Base-by-base conservation (phyloP, 2,329 filamentous ascomycete genomes). In the Blastomyces gilchristii region DNA sequence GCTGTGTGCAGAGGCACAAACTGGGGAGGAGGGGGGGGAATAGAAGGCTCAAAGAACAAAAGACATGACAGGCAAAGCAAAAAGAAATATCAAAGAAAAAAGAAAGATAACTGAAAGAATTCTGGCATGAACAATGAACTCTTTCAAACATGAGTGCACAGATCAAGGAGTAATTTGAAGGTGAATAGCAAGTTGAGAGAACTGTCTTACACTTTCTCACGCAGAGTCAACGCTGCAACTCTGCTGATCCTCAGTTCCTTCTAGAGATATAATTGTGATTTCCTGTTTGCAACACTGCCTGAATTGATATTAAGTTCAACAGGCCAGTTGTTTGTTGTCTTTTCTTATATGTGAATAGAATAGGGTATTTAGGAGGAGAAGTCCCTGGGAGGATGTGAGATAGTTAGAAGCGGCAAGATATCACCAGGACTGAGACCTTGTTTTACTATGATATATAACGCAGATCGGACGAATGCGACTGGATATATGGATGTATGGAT, bases 131-230 rank as follows among this genome's bases (percentile, higher is more conserved):
- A 59, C 57, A 59, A 47, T 47, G 41, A 59, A 59, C 8, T 49
- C 14, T 43, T 47, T 49, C 57, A 37, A 22, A 59, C 28, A 34
- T 59, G 41, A 34, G 25, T 2, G 39, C 39, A 34, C 25, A 47
- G 57, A 49, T 43, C 6, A 45, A 45, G 56, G 8, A 8, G 14
- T 31, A 28, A 53, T 34, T 31, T 53, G 16, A 34, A 25, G 12
- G 34, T 56, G 31, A 56, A 56, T 34, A 18, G 2, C 22, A 12
- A 41, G 3, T n/a, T 41, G 18, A n/a, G 54, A 43, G 37, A 41
- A 41, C 18, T 16, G 22, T 45, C 57, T 59, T 59, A 59, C 57
- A 59, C 18, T 59, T 49, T 41, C 18, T 59, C 25, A 59, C 39
- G 22, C 54, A 47, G 41, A 31, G 43, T 47, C 25, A 47, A 59